Conservation (phyloP, 768 basidiomycete species). For the Amanita phalloides region DNA sequence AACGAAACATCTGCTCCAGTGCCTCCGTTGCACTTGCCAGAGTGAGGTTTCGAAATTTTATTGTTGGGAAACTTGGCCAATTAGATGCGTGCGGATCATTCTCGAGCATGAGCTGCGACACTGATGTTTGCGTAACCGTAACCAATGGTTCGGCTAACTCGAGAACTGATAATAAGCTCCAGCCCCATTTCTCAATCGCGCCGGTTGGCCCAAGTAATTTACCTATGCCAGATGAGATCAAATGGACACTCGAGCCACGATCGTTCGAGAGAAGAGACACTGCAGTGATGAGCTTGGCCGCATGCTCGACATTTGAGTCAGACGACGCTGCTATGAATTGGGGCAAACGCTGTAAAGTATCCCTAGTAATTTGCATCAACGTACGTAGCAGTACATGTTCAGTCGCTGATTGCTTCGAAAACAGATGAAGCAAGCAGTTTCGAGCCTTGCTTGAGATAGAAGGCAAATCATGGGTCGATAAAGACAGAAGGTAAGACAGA, state of each 20-base stretch:
- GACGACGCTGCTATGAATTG: constrained; percentile 58
- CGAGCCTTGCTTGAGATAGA: constrained; percentile 42
- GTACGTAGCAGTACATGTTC: constrained; percentile 39
- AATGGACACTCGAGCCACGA: constrained; percentile 18
- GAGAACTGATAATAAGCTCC: constrained; percentile 73
- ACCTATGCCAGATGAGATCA: constrained; percentile 44
- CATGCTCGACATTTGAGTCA: constrained; percentile 65
- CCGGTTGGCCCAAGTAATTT: constrained; percentile 72
- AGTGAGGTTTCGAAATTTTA: constrained; percentile 43
- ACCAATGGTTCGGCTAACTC: constrained; percentile 55
- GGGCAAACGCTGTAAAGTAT: constrained; percentile 62
- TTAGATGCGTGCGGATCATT: constrained; percentile 25
- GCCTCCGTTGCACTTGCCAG: constrained; percentile 40
- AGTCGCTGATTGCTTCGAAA: constrained; percentile 28
- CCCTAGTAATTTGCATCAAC: constrained; percentile 49
- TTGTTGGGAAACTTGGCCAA: constrained; percentile 43
- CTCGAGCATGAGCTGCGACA: constrained; percentile 50
- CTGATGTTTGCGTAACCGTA: constrained; percentile 33
- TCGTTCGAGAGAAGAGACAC: constrained; percentile 39
- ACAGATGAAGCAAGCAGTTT: constrained; percentile 32
- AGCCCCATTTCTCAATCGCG: constrained; percentile 88
- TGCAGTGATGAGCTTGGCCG: constrained; percentile 57
- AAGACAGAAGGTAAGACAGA: constrained; percentile 61
- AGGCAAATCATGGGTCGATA: constrained; percentile 50
- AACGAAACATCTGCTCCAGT: constrained; percentile 62